phyloP scores from a whole-genome alignment of 805 yeast genomes.

The Zygoascus tannicola region DNA sequence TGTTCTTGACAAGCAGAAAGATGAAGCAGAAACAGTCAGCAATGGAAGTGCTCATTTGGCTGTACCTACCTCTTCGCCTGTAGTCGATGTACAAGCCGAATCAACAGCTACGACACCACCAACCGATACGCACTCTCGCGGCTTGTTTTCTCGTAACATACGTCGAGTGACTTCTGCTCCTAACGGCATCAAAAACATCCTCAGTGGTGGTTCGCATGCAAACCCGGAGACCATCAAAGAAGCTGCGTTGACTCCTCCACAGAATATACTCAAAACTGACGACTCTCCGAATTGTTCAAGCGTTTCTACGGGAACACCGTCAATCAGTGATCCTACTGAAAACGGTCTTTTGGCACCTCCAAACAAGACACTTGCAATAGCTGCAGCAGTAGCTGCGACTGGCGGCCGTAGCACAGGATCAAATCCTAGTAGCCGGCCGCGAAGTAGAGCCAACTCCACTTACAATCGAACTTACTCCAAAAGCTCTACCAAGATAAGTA shows the following conservation, averaged over 20 bases:
- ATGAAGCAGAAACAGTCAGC: too few species aligned
- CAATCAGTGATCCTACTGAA: neutral
- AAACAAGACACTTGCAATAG: neutral
- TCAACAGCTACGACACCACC: neutral
- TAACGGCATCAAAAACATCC: conserved; percentile 37
- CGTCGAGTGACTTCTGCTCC: conserved; percentile 85
- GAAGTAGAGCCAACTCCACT: conserved; percentile 34
- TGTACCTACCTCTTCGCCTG: too few species aligned
- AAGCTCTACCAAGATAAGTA: conserved; percentile 62
- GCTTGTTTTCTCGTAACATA: conserved; percentile 28
- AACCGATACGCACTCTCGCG: too few species aligned
- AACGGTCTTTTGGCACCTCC: neutral
- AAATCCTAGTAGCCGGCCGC: neutral
- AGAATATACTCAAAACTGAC: neutral
- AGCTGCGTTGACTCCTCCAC: neutral
- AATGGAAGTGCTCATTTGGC: too few species aligned
- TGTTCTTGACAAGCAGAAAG: too few species aligned
- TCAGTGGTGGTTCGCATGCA: conserved; percentile 5
- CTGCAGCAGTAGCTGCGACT: conserved; percentile 4
- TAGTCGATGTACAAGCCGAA: too few species aligned
- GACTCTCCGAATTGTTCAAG: neutral
- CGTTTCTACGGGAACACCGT: neutral
- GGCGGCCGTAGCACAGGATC: neutral
- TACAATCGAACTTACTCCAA: conserved; percentile 57
- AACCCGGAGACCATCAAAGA: conserved; percentile 2